These are phyloP conservation scores for Chytriomyces sp. DNA, from an alignment of 192 early-diverging fungal genomes.

Conservation along the genomic window DNA sequence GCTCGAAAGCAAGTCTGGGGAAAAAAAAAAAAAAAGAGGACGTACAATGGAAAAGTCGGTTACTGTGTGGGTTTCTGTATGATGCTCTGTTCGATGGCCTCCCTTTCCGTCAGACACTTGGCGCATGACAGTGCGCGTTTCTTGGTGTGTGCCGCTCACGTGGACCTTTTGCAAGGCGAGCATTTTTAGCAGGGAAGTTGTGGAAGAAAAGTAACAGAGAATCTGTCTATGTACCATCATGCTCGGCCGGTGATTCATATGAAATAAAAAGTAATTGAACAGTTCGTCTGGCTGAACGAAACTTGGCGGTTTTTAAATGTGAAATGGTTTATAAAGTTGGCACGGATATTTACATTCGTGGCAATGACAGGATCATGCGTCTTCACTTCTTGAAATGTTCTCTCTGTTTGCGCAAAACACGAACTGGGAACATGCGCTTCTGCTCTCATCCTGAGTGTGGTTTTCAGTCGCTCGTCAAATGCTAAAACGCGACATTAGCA, in stretches of 20 bases:
- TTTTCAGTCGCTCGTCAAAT: too few species aligned
- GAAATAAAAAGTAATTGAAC: slow-evolving; percentile 23
- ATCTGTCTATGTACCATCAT: slow-evolving; percentile 6
- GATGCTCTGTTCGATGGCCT: not conserved
- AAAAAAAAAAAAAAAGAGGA: not conserved
- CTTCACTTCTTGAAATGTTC: not conserved
- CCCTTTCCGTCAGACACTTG: not conserved
- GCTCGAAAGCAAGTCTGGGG: not conserved
- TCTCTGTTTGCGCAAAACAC: not conserved
- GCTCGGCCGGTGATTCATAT: slow-evolving; percentile 15
- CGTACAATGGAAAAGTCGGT: slow-evolving; percentile 23
- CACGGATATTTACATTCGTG: not conserved
- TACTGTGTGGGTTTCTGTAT: slow-evolving; percentile 9
- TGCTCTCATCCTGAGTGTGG: not conserved
- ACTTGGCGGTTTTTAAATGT: too few species aligned
- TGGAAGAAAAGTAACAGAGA: not conserved
- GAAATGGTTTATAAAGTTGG: not conserved
- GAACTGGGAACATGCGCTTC: not conserved
- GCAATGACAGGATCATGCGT: not conserved
- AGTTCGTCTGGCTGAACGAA: slow-evolving; percentile 10
- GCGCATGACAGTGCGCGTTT: slow-evolving; percentile 11
- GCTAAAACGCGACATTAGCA: too few species aligned
- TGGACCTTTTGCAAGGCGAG: not conserved
- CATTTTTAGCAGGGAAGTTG: not conserved
- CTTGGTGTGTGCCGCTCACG: slow-evolving; percentile 14